phyloP scores from a whole-genome alignment of 2,329 filamentous ascomycete genomes.

The Ophiocordyceps australis region DNA sequence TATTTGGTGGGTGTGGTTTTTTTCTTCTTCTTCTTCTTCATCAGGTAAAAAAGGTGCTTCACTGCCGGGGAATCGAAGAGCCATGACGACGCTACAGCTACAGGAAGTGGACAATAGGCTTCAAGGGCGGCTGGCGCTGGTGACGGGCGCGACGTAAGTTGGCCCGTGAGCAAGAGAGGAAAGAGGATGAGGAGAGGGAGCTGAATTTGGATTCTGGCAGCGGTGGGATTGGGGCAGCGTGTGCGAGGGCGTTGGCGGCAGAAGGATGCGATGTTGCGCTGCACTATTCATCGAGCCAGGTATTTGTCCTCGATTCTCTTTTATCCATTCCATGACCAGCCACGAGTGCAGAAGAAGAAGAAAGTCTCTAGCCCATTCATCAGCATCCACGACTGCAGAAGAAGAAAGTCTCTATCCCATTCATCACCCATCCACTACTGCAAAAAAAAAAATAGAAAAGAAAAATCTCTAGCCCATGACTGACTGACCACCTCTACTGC shows the following conservation, averaged over 20 bases:
- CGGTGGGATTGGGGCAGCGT: slow-evolving; percentile 15
- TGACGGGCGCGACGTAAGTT: slow-evolving; percentile 13
- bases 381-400: no score
- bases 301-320: slow-evolving; percentile 2
- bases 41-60: no score
- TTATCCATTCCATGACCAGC: not conserved
- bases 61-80: no score
- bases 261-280: slow-evolving; percentile 16
- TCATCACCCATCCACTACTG: no score
- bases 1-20: no score
- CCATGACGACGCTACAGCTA: slow-evolving; percentile 7
- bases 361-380: not conserved
- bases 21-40: no score
- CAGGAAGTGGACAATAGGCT: slow-evolving; percentile 8
- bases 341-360: not conserved
- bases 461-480: no score
- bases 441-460: no score
- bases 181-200: not conserved
- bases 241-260: slow-evolving; percentile 12
- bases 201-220: slow-evolving; percentile 4
- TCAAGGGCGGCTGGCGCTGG: slow-evolving; percentile 11
- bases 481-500: not conserved
- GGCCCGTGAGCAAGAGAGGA: not conserved
- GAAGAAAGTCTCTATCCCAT: no score
- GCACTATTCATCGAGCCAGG: slow-evolving; percentile 15